Percentiles rank a stretch among this genome's conserved stretches.
Conservation (phyloP, 1,139 yeast species). For the Pichia sp. region DNA sequence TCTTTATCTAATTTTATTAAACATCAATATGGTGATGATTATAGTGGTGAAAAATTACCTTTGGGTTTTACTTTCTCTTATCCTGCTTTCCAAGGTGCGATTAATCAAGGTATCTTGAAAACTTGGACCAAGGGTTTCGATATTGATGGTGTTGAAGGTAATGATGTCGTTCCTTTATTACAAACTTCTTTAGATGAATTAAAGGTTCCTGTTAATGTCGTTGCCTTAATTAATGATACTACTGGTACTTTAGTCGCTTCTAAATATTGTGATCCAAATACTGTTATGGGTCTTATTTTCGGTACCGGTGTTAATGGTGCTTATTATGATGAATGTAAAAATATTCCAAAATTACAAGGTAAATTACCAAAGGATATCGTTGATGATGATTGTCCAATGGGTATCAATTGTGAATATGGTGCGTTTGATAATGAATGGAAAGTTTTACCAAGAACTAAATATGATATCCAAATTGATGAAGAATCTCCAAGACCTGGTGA, state of each 20-base stretch:
- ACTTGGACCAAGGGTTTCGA: conserved; percentile 99
- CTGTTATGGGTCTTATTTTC: conserved; percentile 91
- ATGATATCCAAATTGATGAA: conserved; percentile 71
- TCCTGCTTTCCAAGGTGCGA: conserved; percentile 81
- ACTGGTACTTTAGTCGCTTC: conserved; percentile 97
- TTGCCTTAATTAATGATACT: conserved; percentile 93
- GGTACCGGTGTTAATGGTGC: conserved; percentile 99
- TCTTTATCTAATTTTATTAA: conserved; percentile 60
- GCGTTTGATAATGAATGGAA: conserved; percentile 89
- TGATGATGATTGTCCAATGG: conserved; percentile 60
- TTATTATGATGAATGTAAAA: conserved; percentile 70
- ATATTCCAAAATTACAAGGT: conserved; percentile 82
- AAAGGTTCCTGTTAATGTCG: conserved; percentile 73
- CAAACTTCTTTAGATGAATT: conserved; percentile 62
- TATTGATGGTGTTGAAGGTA: conserved; percentile 87
- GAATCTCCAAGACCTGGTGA: conserved; percentile 96
- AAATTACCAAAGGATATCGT: conserved; percentile 56
- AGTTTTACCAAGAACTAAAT: conserved; percentile 83
- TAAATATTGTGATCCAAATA: conserved; percentile 78
- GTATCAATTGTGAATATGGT: conserved; percentile 97
- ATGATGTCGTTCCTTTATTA: conserved; percentile 88
- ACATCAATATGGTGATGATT: conserved; percentile 42
- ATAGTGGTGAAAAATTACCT: conserved; percentile 44
- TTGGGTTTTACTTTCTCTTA: conserved; percentile 94
- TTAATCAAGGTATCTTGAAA: conserved; percentile 81